Evolutionary conservation across 2,329 filamentous ascomycete genomes (phyloP).

Genomic region (Canariomyces notabilis): DNA sequence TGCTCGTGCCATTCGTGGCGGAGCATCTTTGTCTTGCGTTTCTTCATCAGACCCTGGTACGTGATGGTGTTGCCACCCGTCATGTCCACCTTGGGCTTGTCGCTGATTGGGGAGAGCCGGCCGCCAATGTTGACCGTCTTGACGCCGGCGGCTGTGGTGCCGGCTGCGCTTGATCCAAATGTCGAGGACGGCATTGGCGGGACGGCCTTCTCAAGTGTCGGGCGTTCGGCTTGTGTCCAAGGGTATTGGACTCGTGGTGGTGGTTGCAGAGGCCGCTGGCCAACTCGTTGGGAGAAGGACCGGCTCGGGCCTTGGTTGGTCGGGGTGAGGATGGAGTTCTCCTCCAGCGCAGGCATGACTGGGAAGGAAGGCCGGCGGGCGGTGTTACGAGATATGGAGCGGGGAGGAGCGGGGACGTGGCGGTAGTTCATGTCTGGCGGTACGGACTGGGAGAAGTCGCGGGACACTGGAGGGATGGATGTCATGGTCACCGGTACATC

Average conservation of each 20-base stretch:
- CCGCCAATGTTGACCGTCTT: constrained; percentile 23
- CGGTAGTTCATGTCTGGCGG: constrained; percentile 89
- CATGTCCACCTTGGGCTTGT: constrained; percentile 29
- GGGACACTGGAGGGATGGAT: constrained; percentile 64
- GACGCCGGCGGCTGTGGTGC: constrained; percentile 17
- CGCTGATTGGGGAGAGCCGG: constrained; percentile 30
- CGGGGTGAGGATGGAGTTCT: constrained; percentile 43
- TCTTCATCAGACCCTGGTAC: constrained; percentile 87
- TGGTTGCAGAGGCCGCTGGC: constrained; percentile 41
- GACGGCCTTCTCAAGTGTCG: constrained; percentile 42
- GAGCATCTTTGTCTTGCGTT: constrained; percentile 82
- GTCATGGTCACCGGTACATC: constrained; percentile 78
- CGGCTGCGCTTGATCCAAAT: constrained; percentile 15
- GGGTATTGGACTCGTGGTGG: constrained; percentile 53
- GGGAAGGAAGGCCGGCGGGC: constrained; percentile 62
- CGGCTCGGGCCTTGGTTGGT: constrained; percentile 29
- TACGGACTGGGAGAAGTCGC: constrained; percentile 82
- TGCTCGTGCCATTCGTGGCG: constrained; percentile 92
- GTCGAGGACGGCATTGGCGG: constrained; percentile 31
- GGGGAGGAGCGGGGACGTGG: constrained; percentile 33
- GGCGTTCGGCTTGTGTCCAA: constrained; percentile 48
- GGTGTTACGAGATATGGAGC: constrained; percentile 52
- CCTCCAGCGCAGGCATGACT: constrained; percentile 63
- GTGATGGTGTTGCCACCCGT: constrained; percentile 49
- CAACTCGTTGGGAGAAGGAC: constrained; percentile 34